These are phyloP conservation scores for Pyracantha coccinea DNA, from an alignment of 331 rosid species.

Conservation along the genomic window DNA sequence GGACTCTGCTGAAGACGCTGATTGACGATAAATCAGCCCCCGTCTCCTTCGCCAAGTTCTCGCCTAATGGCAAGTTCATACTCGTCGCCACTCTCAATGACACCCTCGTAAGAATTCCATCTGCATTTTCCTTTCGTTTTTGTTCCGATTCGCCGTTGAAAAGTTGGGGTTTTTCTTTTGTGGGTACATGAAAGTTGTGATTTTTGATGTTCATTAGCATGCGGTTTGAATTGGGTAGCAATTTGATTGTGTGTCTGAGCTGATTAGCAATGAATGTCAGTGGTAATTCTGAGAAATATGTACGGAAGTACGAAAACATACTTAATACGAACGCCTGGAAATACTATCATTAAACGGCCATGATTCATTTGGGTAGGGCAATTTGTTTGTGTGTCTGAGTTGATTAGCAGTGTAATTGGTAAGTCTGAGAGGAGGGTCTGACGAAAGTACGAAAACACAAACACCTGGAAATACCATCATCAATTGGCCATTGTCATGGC, in stretches of 20 bases:
- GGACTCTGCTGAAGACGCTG: constrained; percentile 47
- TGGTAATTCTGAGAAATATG: no score
- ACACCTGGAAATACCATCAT: no score
- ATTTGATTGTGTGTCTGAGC: neutral
- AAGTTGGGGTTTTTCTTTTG: neutral
- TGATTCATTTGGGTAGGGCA: no score
- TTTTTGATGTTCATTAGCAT: neutral
- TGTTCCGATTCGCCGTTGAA: neutral
- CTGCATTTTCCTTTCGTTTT: neutral
- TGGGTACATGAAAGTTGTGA: neutral
- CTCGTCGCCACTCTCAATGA: constrained; percentile 92
- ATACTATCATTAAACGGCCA: no score
- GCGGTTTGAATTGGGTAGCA: neutral
- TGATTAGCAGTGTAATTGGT: no score
- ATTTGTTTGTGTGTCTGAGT: no score
- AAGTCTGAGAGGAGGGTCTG: no score
- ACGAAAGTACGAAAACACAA: no score
- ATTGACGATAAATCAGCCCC: constrained; percentile 71
- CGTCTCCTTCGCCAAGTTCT: constrained; percentile 79
- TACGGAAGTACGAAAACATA: no score
- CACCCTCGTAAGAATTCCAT: constrained; percentile 54
- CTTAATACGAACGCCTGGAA: no score
- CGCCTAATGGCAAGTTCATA: constrained; percentile 88
- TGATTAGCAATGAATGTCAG: neutral
- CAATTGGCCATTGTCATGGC: no score